Conservation (phyloP, 176 grass and related monocot species). For the Poa pratensis region DNA sequence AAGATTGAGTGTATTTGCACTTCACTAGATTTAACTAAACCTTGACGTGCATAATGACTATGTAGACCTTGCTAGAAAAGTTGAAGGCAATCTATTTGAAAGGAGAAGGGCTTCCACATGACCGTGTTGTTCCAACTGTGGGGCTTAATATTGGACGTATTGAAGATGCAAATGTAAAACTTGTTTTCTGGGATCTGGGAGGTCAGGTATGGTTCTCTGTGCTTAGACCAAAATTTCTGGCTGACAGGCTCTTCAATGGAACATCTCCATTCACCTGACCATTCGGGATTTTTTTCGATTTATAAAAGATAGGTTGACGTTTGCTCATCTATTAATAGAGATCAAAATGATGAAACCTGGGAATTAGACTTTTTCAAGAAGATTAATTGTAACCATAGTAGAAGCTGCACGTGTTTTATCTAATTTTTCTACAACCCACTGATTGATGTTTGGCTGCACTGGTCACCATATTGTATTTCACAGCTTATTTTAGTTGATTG, state of each 20-base stretch:
- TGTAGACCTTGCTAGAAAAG: conserved; percentile 96
- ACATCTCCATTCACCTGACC: neutral
- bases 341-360: neutral
- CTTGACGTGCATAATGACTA: conserved; percentile 21
- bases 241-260: neutral
- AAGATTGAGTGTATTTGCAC: conserved; percentile 12
- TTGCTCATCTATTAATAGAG: neutral
- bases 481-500: neutral
- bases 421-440: neutral
- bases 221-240: neutral
- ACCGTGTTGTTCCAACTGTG: conserved; percentile 94
- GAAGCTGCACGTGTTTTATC: too few relatives aligned
- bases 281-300: conserved; percentile 1
- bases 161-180: conserved; percentile 88
- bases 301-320: neutral
- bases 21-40: neutral
- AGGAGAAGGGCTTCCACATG: conserved; percentile 73
- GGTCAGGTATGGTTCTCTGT: conserved; percentile 76
- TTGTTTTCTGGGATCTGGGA: conserved; percentile 99
- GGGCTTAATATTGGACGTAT: conserved; percentile 95
- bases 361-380: neutral
- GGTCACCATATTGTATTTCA: neutral
- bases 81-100: conserved; percentile 88
- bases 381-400: neutral
- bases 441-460: neutral